Base-by-base conservation (phyloP, 495 filamentous ascomycete genomes). In the Delitschia confertaspora region DNA sequence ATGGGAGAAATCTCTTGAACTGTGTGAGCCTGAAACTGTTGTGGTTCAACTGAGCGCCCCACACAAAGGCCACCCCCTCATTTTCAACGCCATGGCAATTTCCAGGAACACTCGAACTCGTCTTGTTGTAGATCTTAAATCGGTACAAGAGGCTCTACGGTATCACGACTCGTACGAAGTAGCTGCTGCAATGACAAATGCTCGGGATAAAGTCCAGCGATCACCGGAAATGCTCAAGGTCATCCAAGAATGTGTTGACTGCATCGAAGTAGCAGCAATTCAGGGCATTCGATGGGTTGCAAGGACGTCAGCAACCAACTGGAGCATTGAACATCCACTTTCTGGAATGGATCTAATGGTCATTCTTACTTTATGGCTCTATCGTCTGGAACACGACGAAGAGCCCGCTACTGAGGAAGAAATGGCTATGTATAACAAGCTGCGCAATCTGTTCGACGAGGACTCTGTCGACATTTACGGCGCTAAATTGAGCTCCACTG, bases 71-170 rank as follows among this genome's bases (percentile, higher is more conserved):
- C 91, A 98, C 60, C 91, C 91, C 8, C 67, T 98, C 36, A 88
- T 98, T 60, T 98, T 98, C 76, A 98, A 98, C 64, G 91, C 93
- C 51, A 86, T 93, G 82, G 93, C 93, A 14, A 82, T 95, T 68
- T 95, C 86, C 66, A 84, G 91, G 54, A 94, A 95, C 62, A 89
- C 91, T 19, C 83, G 87, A 25, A 84, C 85, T 27, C 84, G 93
- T 45, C 72, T 98, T 33, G 83, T 93, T 64, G 91, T 98, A 38
- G 93, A 98, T 56, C 72, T 98, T 43, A 93, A 94, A 69, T 79
- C 78, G 19, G 83, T 98, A 30, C 91, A 98, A 66, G 91, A 96
- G 67, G 91, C 91, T 3, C 75, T 98, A 44, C 83, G 93, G 22
- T 95, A 96, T 61, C 91, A 98, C 61, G 88, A 93, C 42, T 84